phyloP scores from a whole-genome alignment of 2,329 filamentous ascomycete species.

The Fusarium austroafricanum region DNA sequence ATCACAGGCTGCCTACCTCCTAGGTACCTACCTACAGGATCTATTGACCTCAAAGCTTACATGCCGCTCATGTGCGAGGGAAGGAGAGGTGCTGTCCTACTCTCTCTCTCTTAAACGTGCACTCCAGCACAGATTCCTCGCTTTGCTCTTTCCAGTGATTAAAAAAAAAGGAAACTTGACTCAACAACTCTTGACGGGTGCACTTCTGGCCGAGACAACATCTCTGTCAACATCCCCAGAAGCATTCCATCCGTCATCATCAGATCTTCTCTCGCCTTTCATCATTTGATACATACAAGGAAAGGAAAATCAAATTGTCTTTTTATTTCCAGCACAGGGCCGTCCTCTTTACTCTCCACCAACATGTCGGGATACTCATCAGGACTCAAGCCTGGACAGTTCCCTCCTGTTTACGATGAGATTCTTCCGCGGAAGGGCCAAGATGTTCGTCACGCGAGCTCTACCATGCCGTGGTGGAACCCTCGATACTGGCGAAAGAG shows the following conservation, averaged over 20 bases:
- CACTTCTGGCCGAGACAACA: constrained; percentile 8
- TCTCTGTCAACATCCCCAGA: constrained; percentile 7
- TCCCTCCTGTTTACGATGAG: constrained; percentile 46
- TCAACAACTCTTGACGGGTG: background rate
- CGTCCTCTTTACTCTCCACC: background rate
- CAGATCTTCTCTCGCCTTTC: background rate
- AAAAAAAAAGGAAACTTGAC: constrained; percentile 19
- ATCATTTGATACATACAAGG: background rate
- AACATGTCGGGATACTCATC: constrained; percentile 27
- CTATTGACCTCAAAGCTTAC: too few species aligned
- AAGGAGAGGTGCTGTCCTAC: constrained; percentile 3
- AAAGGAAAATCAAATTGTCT: background rate
- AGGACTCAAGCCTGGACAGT: constrained; percentile 41
- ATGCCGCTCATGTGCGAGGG: background rate
- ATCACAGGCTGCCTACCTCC: background rate
- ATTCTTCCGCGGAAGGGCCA: constrained; percentile 38
- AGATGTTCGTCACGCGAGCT: constrained; percentile 37
- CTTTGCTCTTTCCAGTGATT: constrained; percentile 19
- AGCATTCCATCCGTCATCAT: background rate
- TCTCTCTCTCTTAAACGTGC: constrained; percentile 8
- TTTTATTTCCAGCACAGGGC: background rate
- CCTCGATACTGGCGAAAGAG: constrained; percentile 65
- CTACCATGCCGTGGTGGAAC: constrained; percentile 57
- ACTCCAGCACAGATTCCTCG: constrained; percentile 9
- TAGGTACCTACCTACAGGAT: too few species aligned